Base-by-base conservation (phyloP, 306 rosid species). In the Casuarina cunninghamiana region DNA sequence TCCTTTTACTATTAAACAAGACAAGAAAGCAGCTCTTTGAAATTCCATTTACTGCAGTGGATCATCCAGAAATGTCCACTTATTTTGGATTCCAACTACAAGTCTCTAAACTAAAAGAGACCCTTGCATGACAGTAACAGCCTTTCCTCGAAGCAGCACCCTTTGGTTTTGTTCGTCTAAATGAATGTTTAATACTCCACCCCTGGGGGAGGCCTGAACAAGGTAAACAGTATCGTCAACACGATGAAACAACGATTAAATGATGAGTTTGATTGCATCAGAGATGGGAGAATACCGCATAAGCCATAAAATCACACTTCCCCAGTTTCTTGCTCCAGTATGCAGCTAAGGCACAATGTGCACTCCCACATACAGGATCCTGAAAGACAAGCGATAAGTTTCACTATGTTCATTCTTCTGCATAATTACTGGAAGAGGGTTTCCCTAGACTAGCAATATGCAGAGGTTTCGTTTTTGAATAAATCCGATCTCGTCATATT, bases 351-450 rank as follows among this genome's bases (percentile, higher is more conserved):
- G 80, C 86, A 83, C 96, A 90, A 72, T 90, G 91, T 58, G 90
- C 94, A 78, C 86, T 89, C 75, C 93, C 94, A 75, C 83, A 67
- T 60, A 81, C 96, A 62, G 88, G 89, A 86, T 90, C 97, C 97
- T 86, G 79, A 75, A 75, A 75, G 43, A 44, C 17, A 35, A 55
- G 35, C 19, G 11, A 44, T 6, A 57, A 26, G 32, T 26, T 26
- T 26, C 32, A 26, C 32, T 26, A 26, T 26, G 32, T 26, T 26
- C 1, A 26, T 26, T 26, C 32, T 26, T 26, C 32, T 26, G 32
- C 32, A 26, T 26, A 26, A 26, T 26, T 26, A 26, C 32, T 26
- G 32, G 32, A 26, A 26, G 1, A 26, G 32, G 32, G 32, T 26
- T 26, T 26, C 32, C 32, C 32, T 1, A 26, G 32, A 0, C 32